A percentile compares a stretch with the other conserved stretches of the same genome.
These are phyloP conservation scores for Candida labiduridarum DNA, from an alignment of 1,139 yeast species.

Conservation along the genomic window DNA sequence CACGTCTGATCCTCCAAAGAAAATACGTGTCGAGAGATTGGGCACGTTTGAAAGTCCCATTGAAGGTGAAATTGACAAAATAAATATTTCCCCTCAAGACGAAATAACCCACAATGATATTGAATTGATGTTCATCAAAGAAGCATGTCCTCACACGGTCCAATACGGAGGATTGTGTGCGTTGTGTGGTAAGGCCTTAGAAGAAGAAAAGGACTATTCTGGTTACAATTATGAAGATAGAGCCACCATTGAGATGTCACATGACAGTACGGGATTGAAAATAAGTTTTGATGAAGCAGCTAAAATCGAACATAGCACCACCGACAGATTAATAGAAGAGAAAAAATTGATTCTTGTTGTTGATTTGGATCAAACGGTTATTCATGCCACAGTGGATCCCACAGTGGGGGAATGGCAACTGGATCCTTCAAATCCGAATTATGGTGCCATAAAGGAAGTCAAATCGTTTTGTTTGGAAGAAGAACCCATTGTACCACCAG, in stretches of 20 bases:
- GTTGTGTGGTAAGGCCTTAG: conserved; percentile 84
- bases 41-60: conserved; percentile 84
- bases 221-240: conserved; percentile 75
- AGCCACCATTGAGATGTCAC: conserved; percentile 88
- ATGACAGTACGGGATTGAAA: conserved; percentile 83
- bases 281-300: conserved; percentile 87
- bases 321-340: conserved; percentile 60
- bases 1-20: conserved; percentile 44
- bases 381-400: conserved; percentile 97
- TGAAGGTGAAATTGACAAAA: conserved; percentile 61
- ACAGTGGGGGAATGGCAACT: conserved; percentile 96
- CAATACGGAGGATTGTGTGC: conserved; percentile 97
- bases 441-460: conserved; percentile 82
- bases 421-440: conserved; percentile 83
- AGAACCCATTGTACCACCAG: conserved; percentile 62
- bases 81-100: conserved; percentile 60
- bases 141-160: conserved; percentile 92
- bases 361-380: conserved; percentile 95
- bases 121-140: conserved; percentile 59
- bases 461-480: conserved; percentile 76
- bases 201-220: conserved; percentile 76
- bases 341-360: conserved; percentile 85
- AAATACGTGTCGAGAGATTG: conserved; percentile 57
- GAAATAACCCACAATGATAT: conserved; percentile 55
- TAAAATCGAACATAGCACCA: conserved; percentile 71